Base-by-base conservation (phyloP, 1,284 basidiomycete species). In the Grifola frondosa region DNA sequence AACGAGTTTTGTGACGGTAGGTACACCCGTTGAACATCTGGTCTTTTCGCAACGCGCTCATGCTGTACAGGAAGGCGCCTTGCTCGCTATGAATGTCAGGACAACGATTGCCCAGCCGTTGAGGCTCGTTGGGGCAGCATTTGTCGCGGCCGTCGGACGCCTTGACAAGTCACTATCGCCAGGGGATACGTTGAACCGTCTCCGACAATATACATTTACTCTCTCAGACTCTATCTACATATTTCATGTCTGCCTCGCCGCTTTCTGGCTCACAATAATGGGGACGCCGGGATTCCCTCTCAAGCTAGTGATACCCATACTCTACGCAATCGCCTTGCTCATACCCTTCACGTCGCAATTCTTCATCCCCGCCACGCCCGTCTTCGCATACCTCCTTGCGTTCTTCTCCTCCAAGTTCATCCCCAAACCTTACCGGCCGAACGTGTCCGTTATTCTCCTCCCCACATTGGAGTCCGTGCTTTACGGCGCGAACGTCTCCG, bases 401-500 rank as follows among this genome's bases (percentile, higher is more conserved):
- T 97, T 86, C 71, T 97, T 88, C 71, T 84, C 85, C 15, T 90
- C 88, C 29, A 77, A 86, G 33, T 97, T 90, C 70, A 91, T 97
- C 48, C 89, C 93, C 0, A 73, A 77, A 9, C 53, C 67, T 4
- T 81, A 80, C 60, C 75, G 94, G 3, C 95, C 95, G 0, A 71
- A 75, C 16, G 91, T 97, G 40, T 95, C 91, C 56, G 95, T 99
- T 43, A 87, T 90, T 9, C 78, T 98, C 20, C 81, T 98, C 3
- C 96, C 96, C 0, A 96, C 95, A 0, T 80, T 98, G 42, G 96
- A 99, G 65, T 86, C 88, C 8, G 91, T 97, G 23, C 75, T 97
- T 22, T 98, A 97, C 64, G 96, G 96, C 9, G 95, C 93, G 38
- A 98, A 97, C 69, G 95, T 98, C 50, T 94, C 91, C 25, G 94